phyloP scores from a whole-genome alignment of 768 basidiomycete genomes.

The Naganishia vishniacii region DNA sequence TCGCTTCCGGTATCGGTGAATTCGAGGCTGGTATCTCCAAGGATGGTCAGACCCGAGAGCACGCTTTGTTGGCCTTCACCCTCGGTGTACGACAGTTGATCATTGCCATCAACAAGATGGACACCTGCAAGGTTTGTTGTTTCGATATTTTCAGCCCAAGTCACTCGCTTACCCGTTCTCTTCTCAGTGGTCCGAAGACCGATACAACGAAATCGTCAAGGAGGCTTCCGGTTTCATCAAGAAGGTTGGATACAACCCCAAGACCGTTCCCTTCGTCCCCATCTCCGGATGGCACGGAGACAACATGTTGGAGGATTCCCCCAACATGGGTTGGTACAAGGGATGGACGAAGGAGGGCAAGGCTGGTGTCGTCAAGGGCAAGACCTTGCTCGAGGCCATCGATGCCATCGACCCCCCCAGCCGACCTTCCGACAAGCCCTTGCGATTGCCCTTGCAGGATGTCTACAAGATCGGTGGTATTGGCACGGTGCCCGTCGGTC shows the following conservation, averaged over 20 bases:
- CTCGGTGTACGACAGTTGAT: conserved; percentile 99
- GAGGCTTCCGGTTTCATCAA: conserved; percentile 97
- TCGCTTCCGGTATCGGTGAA: conserved; percentile 98
- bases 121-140: conserved; percentile 85
- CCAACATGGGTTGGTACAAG: conserved; percentile 99
- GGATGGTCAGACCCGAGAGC: conserved; percentile 99
- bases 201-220: conserved; percentile 99
- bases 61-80: conserved; percentile 98
- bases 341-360: conserved; percentile 98
- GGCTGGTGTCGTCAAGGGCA: conserved; percentile 86
- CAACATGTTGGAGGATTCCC: conserved; percentile 99
- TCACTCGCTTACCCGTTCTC: not conserved
- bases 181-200: conserved; percentile 90
- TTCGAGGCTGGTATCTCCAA: conserved; percentile 99
- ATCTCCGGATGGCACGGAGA: conserved; percentile 99
- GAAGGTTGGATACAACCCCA: conserved; percentile 99
- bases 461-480: conserved; percentile 99
- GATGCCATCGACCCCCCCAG: conserved; percentile 97
- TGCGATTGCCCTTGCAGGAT: conserved; percentile 99
- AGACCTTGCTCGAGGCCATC: conserved; percentile 98
- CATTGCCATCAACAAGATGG: conserved; percentile 94
- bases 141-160: not conserved
- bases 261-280: conserved; percentile 94
- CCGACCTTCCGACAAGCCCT: conserved; percentile 98
- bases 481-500: conserved; percentile 99